Evolutionary conservation across 1,139 yeast genomes (phyloP).

Genomic region (Zygoascus hellenicus): DNA sequence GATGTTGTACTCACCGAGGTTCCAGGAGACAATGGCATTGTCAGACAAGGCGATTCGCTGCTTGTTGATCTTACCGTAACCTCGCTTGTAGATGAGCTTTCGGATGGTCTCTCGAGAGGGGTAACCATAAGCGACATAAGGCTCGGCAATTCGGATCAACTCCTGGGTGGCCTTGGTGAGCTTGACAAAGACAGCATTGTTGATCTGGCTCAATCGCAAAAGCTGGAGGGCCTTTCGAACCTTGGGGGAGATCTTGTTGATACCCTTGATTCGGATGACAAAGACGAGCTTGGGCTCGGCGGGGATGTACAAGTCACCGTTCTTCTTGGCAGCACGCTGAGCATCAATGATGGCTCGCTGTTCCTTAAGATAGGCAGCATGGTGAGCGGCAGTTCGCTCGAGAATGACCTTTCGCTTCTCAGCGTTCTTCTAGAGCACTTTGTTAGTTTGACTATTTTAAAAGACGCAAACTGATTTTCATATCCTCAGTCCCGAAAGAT

Average conservation of each 20-base stretch:
- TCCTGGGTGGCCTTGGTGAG: conserved; percentile 98
- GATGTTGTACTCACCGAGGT: conserved; percentile 96
- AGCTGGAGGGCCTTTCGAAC: conserved; percentile 99
- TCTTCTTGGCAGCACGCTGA: conserved; percentile 95
- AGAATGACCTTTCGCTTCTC: conserved; percentile 93
- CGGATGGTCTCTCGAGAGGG: conserved; percentile 95
- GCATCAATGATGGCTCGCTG: conserved; percentile 91
- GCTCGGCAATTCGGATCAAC: conserved; percentile 96
- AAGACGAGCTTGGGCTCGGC: conserved; percentile 96
- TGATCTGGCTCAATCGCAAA: conserved; percentile 96
- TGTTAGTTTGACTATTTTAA: conserved; percentile 7
- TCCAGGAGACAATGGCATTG: conserved; percentile 89
- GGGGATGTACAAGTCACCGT: conserved; percentile 77
- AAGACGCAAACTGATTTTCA: conserved; percentile 20
- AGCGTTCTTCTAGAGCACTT: conserved; percentile 33
- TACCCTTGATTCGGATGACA: conserved; percentile 99
- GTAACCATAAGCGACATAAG: conserved; percentile 99
- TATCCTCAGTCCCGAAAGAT: conserved; percentile 97
- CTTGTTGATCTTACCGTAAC: conserved; percentile 98
- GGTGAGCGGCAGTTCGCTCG: conserved; percentile 98
- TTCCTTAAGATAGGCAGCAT: conserved; percentile 92
- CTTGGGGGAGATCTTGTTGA: conserved; percentile 99
- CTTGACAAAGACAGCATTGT: conserved; percentile 97
- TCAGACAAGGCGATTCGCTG: conserved; percentile 91
- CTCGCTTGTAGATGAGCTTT: conserved; percentile 99